These are phyloP conservation scores for Suhomyces yuchorum DNA, from an alignment of 1,139 yeast genomes.

Conservation along the genomic window DNA sequence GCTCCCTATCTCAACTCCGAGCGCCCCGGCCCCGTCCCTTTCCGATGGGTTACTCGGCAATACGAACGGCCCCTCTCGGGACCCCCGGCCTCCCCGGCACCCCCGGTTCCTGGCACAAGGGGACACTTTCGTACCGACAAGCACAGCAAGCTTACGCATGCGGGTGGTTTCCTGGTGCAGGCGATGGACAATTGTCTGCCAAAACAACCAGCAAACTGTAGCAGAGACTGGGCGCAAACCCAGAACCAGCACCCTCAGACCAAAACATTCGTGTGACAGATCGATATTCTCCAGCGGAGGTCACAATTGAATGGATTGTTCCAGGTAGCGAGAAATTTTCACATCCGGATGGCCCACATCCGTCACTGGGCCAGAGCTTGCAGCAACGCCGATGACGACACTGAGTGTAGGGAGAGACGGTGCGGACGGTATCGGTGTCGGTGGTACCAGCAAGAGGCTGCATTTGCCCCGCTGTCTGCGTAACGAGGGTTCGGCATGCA, in stretches of 20 bases:
- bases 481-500: background rate
- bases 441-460: background rate
- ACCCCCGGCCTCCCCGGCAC: background rate
- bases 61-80: background rate
- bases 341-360: background rate
- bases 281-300: background rate
- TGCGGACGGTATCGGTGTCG: background rate
- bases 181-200: background rate
- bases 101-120: background rate
- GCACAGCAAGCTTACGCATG: background rate
- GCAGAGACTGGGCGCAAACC: background rate
- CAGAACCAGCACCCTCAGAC: background rate
- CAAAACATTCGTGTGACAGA: background rate
- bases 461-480: conserved; percentile 1
- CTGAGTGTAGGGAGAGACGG: background rate
- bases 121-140: background rate
- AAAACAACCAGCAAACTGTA: background rate
- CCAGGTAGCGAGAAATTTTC: background rate
- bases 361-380: background rate
- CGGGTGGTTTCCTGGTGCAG: background rate
- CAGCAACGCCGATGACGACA: background rate
- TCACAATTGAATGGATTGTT: background rate
- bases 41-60: background rate
- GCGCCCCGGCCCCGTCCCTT: background rate
- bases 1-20: conserved; percentile 1